Percentiles rank a stretch among this genome's conserved stretches.
phyloP scores from a whole-genome alignment of 257 asterid species.

The Scutellaria minor region DNA sequence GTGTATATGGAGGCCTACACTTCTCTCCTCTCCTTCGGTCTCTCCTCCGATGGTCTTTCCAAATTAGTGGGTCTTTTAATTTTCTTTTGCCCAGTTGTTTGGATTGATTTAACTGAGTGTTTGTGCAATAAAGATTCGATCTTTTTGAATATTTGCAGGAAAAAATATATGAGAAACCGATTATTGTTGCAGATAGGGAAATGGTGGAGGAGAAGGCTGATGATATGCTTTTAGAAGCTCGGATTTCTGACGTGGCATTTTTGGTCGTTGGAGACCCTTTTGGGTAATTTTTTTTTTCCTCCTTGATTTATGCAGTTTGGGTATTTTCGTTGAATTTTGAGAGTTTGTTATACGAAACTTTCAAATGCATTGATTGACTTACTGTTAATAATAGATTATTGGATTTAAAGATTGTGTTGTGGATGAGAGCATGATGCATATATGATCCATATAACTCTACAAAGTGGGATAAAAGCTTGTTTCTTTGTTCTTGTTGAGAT shows the following conservation, averaged over 20 bases:
- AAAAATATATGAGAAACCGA: slow-evolving; percentile 70
- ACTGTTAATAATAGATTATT: neutral
- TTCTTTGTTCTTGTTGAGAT: neutral
- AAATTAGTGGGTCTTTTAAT: slow-evolving; percentile 47
- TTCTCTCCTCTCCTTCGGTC: slow-evolving; percentile 91
- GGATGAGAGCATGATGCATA: too few species aligned
- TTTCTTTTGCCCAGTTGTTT: neutral
- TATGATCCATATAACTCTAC: too few species aligned
- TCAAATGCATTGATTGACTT: neutral
- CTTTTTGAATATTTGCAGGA: slow-evolving; percentile 55
- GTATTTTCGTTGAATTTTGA: neutral
- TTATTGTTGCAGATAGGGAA: slow-evolving; percentile 78
- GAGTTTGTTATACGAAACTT: neutral
- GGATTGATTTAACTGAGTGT: neutral
- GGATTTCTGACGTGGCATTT: slow-evolving; percentile 74
- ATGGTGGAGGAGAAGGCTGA: slow-evolving; percentile 90
- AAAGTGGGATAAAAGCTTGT: neutral
- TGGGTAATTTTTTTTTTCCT: slow-evolving; percentile 51
- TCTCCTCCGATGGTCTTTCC: slow-evolving; percentile 73
- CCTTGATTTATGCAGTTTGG: slow-evolving; percentile 14
- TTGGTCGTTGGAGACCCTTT: slow-evolving; percentile 97
- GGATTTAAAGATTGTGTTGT: neutral
- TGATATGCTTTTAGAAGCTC: slow-evolving; percentile 76
- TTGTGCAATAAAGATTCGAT: slow-evolving; percentile 23
- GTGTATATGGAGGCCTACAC: slow-evolving; percentile 93